These are phyloP conservation scores for Tricharina praecox DNA, from an alignment of 495 filamentous ascomycete species.

Conservation along the genomic window DNA sequence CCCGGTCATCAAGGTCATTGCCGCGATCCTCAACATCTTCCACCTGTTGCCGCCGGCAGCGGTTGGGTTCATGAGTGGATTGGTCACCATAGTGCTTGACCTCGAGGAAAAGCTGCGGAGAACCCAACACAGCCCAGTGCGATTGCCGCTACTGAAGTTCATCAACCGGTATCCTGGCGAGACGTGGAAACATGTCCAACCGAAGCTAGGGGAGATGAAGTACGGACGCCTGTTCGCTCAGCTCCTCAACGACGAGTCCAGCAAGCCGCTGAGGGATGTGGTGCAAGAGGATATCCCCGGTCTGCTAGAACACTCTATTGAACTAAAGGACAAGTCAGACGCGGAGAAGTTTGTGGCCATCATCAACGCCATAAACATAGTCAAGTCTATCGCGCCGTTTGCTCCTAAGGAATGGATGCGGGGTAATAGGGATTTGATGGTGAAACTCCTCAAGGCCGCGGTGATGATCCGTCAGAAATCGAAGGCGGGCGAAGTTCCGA, in stretches of 20 bases:
- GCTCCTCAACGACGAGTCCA: constrained; percentile 59
- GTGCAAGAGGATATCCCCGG: constrained; percentile 56
- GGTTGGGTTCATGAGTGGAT: constrained; percentile 70
- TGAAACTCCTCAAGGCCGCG: constrained; percentile 48
- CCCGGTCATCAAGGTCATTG: constrained; percentile 75
- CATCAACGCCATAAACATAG: constrained; percentile 75
- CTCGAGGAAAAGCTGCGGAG: constrained; percentile 72
- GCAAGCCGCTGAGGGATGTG: constrained; percentile 53
- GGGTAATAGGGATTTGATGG: constrained; percentile 52
- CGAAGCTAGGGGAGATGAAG: constrained; percentile 58
- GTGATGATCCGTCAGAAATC: constrained; percentile 59
- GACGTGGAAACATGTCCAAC: constrained; percentile 59
- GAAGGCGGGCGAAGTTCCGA: constrained; percentile 47
- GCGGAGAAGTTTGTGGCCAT: constrained; percentile 49
- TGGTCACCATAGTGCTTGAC: constrained; percentile 75
- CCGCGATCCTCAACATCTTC: constrained; percentile 89
- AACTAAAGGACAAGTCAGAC: constrained; percentile 40
- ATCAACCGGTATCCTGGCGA: constrained; percentile 84
- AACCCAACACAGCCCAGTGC: constrained; percentile 85
- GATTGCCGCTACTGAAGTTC: constrained; percentile 82
- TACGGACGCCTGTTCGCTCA: constrained; percentile 94
- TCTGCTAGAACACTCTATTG: constrained; percentile 47
- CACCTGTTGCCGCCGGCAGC: constrained; percentile 81
- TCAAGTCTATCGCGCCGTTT: constrained; percentile 42
- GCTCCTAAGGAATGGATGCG: constrained; percentile 54